Evolutionary conservation across 192 early-diverging fungal species (phyloP).

Genomic region (Gorgonomyces haynaldii): DNA sequence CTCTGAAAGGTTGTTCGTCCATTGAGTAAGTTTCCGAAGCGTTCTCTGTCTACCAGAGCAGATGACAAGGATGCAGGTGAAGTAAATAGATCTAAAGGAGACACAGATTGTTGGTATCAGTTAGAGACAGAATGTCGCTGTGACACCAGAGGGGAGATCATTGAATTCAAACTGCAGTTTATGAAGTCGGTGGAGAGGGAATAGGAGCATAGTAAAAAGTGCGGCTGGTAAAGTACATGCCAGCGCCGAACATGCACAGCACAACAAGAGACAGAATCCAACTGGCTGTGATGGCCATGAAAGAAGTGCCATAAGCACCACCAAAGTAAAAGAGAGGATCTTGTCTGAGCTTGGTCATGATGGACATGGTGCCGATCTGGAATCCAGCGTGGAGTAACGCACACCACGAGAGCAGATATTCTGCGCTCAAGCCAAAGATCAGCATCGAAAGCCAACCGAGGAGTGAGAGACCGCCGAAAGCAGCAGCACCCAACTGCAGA

Average conservation of each 20-base stretch:
- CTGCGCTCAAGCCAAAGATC: neutral
- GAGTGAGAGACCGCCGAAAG: neutral
- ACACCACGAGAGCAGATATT: conserved; percentile 1
- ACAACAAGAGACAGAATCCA: conserved; percentile 1
- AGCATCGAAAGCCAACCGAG: neutral
- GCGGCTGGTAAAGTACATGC: no score
- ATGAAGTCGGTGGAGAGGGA: no score
- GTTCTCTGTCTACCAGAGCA: no score
- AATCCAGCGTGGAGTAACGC: neutral
- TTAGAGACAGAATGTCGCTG: no score
- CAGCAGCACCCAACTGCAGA: conserved; percentile 3
- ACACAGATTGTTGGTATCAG: no score
- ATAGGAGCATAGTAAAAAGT: no score
- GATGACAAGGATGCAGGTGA: no score
- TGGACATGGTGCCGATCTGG: conserved; percentile 1
- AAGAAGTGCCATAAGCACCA: conserved; percentile 6
- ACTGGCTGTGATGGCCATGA: neutral
- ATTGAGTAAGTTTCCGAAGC: no score
- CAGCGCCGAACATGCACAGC: neutral
- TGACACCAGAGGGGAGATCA: no score
- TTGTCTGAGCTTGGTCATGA: conserved; percentile 1
- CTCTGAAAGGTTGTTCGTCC: conserved; percentile 9
- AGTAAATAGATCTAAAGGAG: no score
- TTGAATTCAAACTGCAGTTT: no score
- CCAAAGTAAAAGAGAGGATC: conserved; percentile 7